These are phyloP conservation scores for Aaosphaeria arxii DNA, from an alignment of 2,329 filamentous ascomycete genomes.

Conservation along the genomic window DNA sequence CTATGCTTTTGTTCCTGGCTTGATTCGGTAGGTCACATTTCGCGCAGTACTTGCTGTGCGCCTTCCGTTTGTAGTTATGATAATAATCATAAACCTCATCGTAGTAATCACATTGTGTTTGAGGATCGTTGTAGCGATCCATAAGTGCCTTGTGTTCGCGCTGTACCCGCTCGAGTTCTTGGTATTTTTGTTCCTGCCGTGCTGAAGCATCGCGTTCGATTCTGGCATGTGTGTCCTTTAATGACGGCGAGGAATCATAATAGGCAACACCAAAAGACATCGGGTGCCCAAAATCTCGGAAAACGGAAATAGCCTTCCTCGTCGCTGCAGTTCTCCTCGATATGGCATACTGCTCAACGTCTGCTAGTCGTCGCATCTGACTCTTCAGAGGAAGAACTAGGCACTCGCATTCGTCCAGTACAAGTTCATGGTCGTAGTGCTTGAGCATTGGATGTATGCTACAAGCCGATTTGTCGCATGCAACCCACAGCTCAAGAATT, in stretches of 20 bases:
- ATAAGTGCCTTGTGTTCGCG: slow-evolving; percentile 12
- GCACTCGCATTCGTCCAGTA: slow-evolving; percentile 37
- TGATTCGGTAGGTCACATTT: slow-evolving; percentile 27
- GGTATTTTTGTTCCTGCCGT: slow-evolving; percentile 14
- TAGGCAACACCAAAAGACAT: slow-evolving; percentile 49
- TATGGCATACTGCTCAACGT: slow-evolving; percentile 49
- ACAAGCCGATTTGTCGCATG: slow-evolving; percentile 50
- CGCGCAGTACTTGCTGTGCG: slow-evolving; percentile 11
- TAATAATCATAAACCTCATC: slow-evolving; percentile 2
- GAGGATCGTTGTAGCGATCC: slow-evolving; percentile 2
- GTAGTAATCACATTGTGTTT: slow-evolving; percentile 8
- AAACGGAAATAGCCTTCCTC: slow-evolving; percentile 29
- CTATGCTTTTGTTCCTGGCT: slow-evolving; percentile 45
- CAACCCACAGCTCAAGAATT: slow-evolving; percentile 58
- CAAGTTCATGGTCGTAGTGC: slow-evolving; percentile 49
- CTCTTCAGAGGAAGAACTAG: slow-evolving; percentile 44
- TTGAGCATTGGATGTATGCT: slow-evolving; percentile 39
- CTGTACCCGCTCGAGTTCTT: slow-evolving; percentile 15
- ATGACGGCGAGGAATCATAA: slow-evolving; percentile 44
- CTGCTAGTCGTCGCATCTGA: slow-evolving; percentile 47
- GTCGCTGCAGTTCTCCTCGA: slow-evolving; percentile 22
- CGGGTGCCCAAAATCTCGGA: slow-evolving; percentile 32
- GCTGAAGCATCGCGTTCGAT: slow-evolving; percentile 43
- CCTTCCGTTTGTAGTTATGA: slow-evolving; percentile 1
- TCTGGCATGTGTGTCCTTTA: slow-evolving; percentile 31